These are phyloP conservation scores for Camellia granthamiana DNA, from an alignment of 148 eudicot genomes.

Conservation along the genomic window DNA sequence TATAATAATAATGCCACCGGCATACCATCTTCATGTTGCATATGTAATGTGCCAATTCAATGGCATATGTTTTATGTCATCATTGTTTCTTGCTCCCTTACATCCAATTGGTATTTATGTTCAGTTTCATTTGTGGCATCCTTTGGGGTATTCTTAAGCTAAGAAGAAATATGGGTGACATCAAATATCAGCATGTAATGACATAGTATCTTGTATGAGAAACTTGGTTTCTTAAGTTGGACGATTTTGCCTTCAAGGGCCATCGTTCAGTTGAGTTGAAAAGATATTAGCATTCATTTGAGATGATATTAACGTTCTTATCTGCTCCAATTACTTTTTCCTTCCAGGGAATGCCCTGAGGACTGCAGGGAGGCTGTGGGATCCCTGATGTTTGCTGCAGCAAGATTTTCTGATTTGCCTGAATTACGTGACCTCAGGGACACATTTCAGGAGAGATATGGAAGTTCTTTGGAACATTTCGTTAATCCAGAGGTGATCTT, in stretches of 20 bases:
- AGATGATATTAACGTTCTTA: not conserved
- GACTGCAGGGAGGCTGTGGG: constrained; percentile 90
- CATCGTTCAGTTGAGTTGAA: no score
- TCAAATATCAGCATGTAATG: no score
- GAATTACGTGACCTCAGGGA: constrained; percentile 96
- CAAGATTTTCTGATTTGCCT: constrained; percentile 94
- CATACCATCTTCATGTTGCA: not conserved
- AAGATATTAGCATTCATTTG: not conserved
- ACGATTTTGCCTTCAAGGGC: no score
- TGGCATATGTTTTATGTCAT: not conserved
- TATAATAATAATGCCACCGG: not conserved
- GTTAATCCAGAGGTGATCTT: constrained; percentile 67
- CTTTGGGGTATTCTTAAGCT: no score
- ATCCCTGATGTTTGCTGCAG: constrained; percentile 94
- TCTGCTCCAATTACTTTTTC: constrained; percentile 9
- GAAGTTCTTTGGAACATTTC: constrained; percentile 64
- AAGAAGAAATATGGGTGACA: no score
- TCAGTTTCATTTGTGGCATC: no score
- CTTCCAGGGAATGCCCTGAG: constrained; percentile 81
- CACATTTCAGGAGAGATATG: constrained; percentile 78
- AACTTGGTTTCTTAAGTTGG: no score
- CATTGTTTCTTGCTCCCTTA: not conserved
- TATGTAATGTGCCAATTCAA: not conserved
- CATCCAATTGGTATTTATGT: not conserved
- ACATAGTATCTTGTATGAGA: no score